Evolutionary conservation across 192 early-diverging fungal genomes (phyloP), one percentile per base, ranked within the genome.

Genomic region (Piromyces sp.): DNA sequence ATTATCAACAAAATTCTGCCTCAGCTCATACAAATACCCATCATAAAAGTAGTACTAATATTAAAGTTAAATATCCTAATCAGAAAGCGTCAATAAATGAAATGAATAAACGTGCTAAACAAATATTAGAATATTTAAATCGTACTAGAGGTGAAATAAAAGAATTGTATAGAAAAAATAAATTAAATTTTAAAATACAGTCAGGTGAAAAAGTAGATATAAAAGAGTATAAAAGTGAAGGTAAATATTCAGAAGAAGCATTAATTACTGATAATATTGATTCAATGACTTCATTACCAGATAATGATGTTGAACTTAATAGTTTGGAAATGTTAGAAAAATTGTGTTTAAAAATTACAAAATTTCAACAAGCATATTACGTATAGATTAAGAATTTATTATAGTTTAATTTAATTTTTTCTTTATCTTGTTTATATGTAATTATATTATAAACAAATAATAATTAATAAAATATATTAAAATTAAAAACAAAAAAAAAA

Each of bases 91-190:
- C 87, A 15, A 68, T 93, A 28, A 83, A 82, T 38, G 92, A 93
- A 79, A 93, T 92, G 92, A 90, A 85, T 83, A 90, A 88, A 82
- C 87, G 92, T 16, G 88, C 89, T 17, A 92, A 91, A 84, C 90
- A 90, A 36, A 84, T 93, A 30, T 83, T 88, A 33, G 92, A 93
- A 30, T 92, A 89, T 82, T 87, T 92, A 13, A 83, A 85, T 30
- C 85, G 90, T n/a, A 68, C 51, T 9, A 68, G 51, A n/a, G 22
- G 6, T 26, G 51, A 68, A 22, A 17, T 68, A 9, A 68, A 68
- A 68, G 51, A 68, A 68, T 68, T 68, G 22, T 68, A 68, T 68
- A 68, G 51, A 68, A 68, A 68, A 9, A 68, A 68, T 7, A 68
- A 9, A 68, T 68, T 68, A 68, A 68, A 68, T 68, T 68, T 26